Base-by-base conservation (phyloP, 163 green algal genomes). In the Chlamydomonas reinhardtii region DNA sequence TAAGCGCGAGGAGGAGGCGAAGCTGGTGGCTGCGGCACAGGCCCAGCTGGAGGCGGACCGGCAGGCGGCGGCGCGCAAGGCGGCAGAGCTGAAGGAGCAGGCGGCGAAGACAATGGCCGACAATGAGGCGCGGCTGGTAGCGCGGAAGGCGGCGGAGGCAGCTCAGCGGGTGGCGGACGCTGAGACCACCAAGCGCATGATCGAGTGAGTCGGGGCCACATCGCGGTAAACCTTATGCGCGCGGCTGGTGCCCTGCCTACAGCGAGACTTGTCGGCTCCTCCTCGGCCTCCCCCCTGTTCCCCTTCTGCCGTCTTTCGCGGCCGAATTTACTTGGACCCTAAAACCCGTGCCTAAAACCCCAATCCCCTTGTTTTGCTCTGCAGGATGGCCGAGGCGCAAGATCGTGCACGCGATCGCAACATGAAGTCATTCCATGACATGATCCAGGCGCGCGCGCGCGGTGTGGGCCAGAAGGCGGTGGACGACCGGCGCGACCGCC, bases 141-240 rank as follows among this genome's bases (percentile, higher is more conserved):
- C 48, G 68, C 68, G 69, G 43, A 39, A 37, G 79, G 22, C 34
- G 79, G 79, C 48, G 32, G 68, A 77, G 17, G 43, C 59, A 52
- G 68, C 59, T 34, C 32, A 62, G 31, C 39, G 43, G 69, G 19
- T 12, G 52, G 65, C 32, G 32, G 79, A 85, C 27, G 32, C 54
- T 24, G 79, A 85, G 79, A 85, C 79, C 9, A 68, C 35, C 14
- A 59, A 43, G 24, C 79, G 79, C 24, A 85, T 85, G 79, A 72
- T 72, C 22, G 79, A 85, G 79, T 85, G 79, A 77, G 79, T 70
- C 8, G 5, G 39, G 39, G n/a, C n/a, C n/a, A n/a, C n/a, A n/a
- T n/a, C n/a, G n/a, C n/a, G n/a, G n/a, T n/a, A n/a, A n/a, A n/a
- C n/a, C n/a, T n/a, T n/a, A n/a, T n/a, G n/a, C n/a, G n/a, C n/a